phyloP scores from a whole-genome alignment of 1,284 basidiomycete genomes.

The Paramarasmius palmivorus region DNA sequence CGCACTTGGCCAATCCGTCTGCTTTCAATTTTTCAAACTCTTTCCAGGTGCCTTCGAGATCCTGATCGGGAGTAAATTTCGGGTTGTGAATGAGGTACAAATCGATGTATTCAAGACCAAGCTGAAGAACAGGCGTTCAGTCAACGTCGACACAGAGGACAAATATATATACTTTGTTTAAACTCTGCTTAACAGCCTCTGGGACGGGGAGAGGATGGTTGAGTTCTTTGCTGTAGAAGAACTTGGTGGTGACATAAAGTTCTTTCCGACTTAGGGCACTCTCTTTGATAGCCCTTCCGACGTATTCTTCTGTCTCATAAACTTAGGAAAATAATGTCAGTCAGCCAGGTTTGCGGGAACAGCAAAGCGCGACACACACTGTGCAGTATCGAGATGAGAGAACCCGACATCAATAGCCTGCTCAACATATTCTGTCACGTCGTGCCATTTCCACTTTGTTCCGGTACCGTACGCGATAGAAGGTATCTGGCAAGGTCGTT shows the following conservation, averaged over 20 bases:
- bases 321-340: slow-evolving; percentile 28
- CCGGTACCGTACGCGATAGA: slow-evolving; percentile 31
- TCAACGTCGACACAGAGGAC: not conserved
- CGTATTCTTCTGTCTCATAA: slow-evolving; percentile 52
- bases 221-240: slow-evolving; percentile 30
- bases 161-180: slow-evolving; percentile 33
- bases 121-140: slow-evolving; percentile 33
- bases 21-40: slow-evolving; percentile 67
- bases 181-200: slow-evolving; percentile 35
- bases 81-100: slow-evolving; percentile 73
- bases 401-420: slow-evolving; percentile 48
- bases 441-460: slow-evolving; percentile 21
- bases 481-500: slow-evolving; percentile 21
- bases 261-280: slow-evolving; percentile 48
- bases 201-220: slow-evolving; percentile 14
- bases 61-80: slow-evolving; percentile 32
- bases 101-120: slow-evolving; percentile 70
- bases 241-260: slow-evolving; percentile 63
- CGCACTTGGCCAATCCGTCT: slow-evolving; percentile 60
- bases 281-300: slow-evolving; percentile 51
- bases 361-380: slow-evolving; percentile 28
- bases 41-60: slow-evolving; percentile 61
- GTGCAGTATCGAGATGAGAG: slow-evolving; percentile 49
- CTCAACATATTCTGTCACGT: slow-evolving; percentile 32
- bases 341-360: not conserved